Conservation (phyloP, 2,329 filamentous ascomycete species). For the Lasiodiplodia sp. region DNA sequence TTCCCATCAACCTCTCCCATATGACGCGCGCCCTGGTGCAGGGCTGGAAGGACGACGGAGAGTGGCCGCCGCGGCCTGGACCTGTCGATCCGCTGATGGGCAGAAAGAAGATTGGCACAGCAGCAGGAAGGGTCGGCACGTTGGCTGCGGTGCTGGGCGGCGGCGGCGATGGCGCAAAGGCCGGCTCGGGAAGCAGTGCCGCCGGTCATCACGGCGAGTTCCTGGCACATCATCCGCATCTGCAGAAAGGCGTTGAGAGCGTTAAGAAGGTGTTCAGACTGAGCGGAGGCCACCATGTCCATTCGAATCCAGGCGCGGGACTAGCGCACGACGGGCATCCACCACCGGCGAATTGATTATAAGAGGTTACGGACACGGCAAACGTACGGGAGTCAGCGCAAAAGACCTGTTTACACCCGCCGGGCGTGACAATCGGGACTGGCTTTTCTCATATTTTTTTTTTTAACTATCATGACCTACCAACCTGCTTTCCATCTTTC, state of each 20-base stretch:
- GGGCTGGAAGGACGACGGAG: constrained; percentile 91
- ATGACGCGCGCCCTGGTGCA: constrained; percentile 82
- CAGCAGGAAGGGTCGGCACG: constrained; percentile 20
- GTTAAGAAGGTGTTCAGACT: constrained; percentile 54
- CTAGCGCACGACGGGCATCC: not conserved
- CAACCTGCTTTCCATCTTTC: not conserved
- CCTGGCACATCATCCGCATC: constrained; percentile 47
- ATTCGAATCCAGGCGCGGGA: constrained; percentile 2
- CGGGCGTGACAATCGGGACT: not conserved
- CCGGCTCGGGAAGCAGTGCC: constrained; percentile 29
- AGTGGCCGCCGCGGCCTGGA: constrained; percentile 79
- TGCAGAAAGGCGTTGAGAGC: constrained; percentile 54
- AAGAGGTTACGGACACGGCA: not conserved
- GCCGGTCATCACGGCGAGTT: constrained; percentile 37
- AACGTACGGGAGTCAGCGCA: not conserved
- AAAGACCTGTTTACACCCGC: not conserved
- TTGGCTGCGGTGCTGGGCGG: constrained; percentile 29
- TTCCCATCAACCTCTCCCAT: constrained; percentile 86
- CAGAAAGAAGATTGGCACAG: constrained; percentile 41
- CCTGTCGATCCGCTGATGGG: constrained; percentile 55
- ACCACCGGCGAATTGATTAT: not conserved
- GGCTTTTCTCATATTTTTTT: not conserved
- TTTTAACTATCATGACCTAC: not conserved
- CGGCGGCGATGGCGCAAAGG: constrained; percentile 6
- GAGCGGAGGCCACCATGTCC: constrained; percentile 32